Evolutionary conservation across 2,329 filamentous ascomycete species (phyloP), one percentile per base, ranked within the genome.

Genomic region (Colletotrichum sidae): DNA sequence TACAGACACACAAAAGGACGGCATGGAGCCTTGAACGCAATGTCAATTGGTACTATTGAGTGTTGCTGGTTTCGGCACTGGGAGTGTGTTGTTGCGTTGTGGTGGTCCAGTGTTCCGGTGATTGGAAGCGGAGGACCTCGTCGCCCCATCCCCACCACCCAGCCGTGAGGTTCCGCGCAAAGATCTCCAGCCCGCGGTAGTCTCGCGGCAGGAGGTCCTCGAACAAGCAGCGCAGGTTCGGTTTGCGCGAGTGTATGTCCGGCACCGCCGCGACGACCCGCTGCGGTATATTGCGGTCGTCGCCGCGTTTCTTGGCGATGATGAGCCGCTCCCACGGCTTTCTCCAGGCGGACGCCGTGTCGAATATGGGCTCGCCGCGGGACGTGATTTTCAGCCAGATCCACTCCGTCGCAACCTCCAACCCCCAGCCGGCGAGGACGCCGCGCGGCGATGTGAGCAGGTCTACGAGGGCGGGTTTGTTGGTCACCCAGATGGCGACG

Each of bases 101-200:
- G 37, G 17, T 17, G 13, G 57, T 12, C 87, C 87, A 90, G 70
- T 83, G 77, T 42, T 83, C 78, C 7, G 82, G 75, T 65, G 84
- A 82, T 72, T 94, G 92, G 70, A 91, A 94, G 67, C 86, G 86
- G 62, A 93, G 75, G 8, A 87, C 89, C 71, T 95, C 89, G 70
- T 94, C 84, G 3, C 92, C 92, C 91, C 91, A 94, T 35, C 86
- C 86, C 85, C 89, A 92, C 92, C 92, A 95, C 0, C 90, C 90
- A 8, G 87, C 84, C 2, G 92, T 92, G 49, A 93, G 77, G 73
- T 91, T 88, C 60, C 92, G 83, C 2, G 92, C 90, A 78, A 95
- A 96, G 2, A 94, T 81, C 76, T 96, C 92, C n/a, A 94, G 79
- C 2, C 85, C 91, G 13, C 74, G 72, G 69, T 88, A 90, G 2